These are phyloP conservation scores for Cutaneotrichosporon arboriforme DNA, from an alignment of 1,284 basidiomycete genomes.

Conservation along the genomic window DNA sequence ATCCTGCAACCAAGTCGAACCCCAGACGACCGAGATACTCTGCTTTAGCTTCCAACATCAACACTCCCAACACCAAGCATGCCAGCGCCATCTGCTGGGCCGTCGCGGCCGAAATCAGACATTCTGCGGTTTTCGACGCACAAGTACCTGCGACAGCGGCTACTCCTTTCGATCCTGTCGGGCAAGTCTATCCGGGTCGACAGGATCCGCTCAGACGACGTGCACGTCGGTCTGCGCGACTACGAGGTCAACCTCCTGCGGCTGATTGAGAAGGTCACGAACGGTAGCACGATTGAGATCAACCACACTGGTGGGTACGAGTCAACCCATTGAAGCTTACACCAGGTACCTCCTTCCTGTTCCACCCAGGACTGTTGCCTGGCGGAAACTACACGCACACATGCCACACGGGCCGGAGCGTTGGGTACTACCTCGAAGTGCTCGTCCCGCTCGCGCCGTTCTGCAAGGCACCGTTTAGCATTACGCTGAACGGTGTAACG, in stretches of 20 bases:
- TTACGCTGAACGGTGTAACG: conserved; percentile 84
- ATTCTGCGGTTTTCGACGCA: conserved; percentile 64
- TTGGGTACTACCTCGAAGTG: conserved; percentile 94
- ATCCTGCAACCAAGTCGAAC: not conserved
- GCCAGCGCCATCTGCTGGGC: not conserved
- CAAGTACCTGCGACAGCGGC: conserved; percentile 72
- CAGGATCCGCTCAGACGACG: conserved; percentile 82
- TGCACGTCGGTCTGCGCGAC: conserved; percentile 91
- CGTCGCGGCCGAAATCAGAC: conserved; percentile 21
- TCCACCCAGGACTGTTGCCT: conserved; percentile 86
- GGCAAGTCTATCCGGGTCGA: conserved; percentile 82
- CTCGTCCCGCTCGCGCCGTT: conserved; percentile 88
- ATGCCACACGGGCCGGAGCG: conserved; percentile 75
- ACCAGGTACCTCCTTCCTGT: conserved; percentile 78
- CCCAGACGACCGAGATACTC: no score
- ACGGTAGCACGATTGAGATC: conserved; percentile 93
- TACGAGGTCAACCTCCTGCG: conserved; percentile 89
- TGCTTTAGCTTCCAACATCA: not conserved
- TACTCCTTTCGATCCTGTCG: conserved; percentile 81
- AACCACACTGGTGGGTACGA: conserved; percentile 73
- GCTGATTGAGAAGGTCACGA: conserved; percentile 85
- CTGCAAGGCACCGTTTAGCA: conserved; percentile 75
- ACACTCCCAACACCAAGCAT: not conserved
- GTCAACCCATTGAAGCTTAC: not conserved
- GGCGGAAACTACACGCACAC: conserved; percentile 81